Percentiles rank a stretch among this genome's conserved stretches.
Conservation (phyloP, 208 protist species). For the Wallacemonas rigidus region DNA sequence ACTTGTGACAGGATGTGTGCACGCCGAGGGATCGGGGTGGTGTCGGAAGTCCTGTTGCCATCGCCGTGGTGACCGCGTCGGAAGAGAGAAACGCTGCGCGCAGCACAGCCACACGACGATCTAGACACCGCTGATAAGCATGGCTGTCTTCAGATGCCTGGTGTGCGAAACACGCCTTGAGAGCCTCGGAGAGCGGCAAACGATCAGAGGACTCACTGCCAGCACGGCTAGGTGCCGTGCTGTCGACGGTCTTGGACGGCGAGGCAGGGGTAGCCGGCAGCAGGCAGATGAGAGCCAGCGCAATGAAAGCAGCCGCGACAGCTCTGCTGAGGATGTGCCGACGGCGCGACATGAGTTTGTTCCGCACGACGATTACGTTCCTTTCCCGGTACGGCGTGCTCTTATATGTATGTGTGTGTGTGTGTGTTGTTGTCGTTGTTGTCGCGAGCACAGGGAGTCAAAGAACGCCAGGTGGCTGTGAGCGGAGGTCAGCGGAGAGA, state of each 20-base stretch:
- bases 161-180: not conserved
- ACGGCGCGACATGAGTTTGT: no score
- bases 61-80: not conserved
- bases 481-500: no score
- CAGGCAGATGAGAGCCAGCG: no score
- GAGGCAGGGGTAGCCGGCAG: no score
- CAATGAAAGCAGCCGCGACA: no score
- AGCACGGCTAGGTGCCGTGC: not conserved
- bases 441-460: no score
- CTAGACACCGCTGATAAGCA: not conserved
- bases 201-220: not conserved
- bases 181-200: not conserved
- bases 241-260: not conserved
- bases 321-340: no score
- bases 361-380: no score
- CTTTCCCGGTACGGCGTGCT: no score
- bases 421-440: no score
- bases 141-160: not conserved
- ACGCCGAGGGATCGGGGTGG: conserved; percentile 53
- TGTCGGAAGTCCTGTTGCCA: conserved; percentile 19
- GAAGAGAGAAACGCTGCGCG: not conserved
- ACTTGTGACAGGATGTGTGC: conserved; percentile 63
- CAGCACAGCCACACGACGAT: not conserved
- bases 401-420: no score
- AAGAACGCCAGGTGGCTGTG: no score